Conservation (phyloP, 805 yeast species). For the Saccharomycopsis sp. region DNA sequence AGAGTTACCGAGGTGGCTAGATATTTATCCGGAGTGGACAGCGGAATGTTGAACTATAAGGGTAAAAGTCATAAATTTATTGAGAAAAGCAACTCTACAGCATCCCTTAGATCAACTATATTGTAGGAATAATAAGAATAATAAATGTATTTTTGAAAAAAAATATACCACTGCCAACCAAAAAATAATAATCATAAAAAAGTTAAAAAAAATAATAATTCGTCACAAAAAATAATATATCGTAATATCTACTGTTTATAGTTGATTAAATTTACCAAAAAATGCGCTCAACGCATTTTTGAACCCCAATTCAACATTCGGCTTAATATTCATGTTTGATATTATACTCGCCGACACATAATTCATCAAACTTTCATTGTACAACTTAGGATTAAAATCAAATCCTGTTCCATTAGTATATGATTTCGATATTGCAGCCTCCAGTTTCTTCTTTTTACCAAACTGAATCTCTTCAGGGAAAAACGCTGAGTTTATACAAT, state of each 20-base stretch:
- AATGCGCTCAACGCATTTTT: too few relatives aligned
- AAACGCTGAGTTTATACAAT: slow-evolving; percentile 6
- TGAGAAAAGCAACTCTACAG: slow-evolving; percentile 1
- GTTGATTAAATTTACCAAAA: too few relatives aligned
- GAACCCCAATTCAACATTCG: slow-evolving; percentile 2
- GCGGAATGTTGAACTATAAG: slow-evolving; percentile 29
- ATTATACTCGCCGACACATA: not conserved
- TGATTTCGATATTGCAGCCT: too few relatives aligned
- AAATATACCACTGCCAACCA: too few relatives aligned
- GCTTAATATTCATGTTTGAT: slow-evolving; percentile 1
- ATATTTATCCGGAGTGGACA: slow-evolving; percentile 39
- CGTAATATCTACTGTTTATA: too few relatives aligned
- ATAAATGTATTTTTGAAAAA: too few relatives aligned
- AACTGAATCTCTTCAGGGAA: not conserved
- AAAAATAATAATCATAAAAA: too few relatives aligned
- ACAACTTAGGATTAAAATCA: not conserved
- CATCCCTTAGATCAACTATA: slow-evolving; percentile 7
- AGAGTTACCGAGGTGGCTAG: slow-evolving; percentile 42
- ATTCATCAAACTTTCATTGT: not conserved
- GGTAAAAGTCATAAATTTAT: not conserved
- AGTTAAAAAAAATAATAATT: too few relatives aligned
- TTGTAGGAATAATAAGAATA: too few relatives aligned
- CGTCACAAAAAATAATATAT: too few relatives aligned
- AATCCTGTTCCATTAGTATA: too few relatives aligned
- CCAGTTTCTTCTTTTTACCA: slow-evolving; percentile 5